Evolutionary conservation across 345 rosid species (phyloP), one percentile per base, ranked within the genome.

Genomic region (Microthlaspi erraticum): DNA sequence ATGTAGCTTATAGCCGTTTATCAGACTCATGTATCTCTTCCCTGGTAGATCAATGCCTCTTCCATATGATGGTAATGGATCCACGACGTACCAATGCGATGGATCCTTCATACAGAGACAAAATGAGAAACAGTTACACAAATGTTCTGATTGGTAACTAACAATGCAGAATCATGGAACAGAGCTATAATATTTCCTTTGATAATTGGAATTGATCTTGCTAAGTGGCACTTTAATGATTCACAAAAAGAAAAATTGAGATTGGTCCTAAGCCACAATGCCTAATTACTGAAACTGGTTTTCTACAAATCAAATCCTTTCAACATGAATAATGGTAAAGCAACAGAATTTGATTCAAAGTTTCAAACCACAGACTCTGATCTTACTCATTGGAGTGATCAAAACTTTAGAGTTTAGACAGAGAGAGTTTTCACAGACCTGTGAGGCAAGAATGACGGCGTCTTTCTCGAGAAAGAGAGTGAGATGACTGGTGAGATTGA

Each of bases 31-130:
- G 23, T 81, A 81, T 75, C 88, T 74, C 66, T 56, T 74, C 41
- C 83, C 86, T 0, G 82, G 77, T n/a, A 68, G 64, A 37, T 79
- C 88, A 52, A 77, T 75, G 34, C 86, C 86, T 19, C 77, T 48
- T 46, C 86, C 88, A 49, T 78, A 84, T 7, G 86, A 84, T 5
- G 86, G 86, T 23, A 84, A 76, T 2, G 84, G 79, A 29, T 78
- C 79, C 20, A 77, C 73, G 41, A 80, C 67, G 5, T 77, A 64
- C 88, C 84, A 82, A 17, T 69, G 73, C 10, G 45, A 36, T 9
- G 79, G 72, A 65, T 84, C 86, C 86, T 84, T 60, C 18, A 63
- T 17, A 29, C 34, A 10, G 8, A 54, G 5, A 55, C 49, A 14
- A 45, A 56, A 44, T 69, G 29, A 61, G 38, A 50, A 31, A 41